Percentiles rank a stretch among this genome's conserved stretches.
phyloP scores from a whole-genome alignment of 2,329 filamentous ascomycete species.

The Epichloe sibirici region DNA sequence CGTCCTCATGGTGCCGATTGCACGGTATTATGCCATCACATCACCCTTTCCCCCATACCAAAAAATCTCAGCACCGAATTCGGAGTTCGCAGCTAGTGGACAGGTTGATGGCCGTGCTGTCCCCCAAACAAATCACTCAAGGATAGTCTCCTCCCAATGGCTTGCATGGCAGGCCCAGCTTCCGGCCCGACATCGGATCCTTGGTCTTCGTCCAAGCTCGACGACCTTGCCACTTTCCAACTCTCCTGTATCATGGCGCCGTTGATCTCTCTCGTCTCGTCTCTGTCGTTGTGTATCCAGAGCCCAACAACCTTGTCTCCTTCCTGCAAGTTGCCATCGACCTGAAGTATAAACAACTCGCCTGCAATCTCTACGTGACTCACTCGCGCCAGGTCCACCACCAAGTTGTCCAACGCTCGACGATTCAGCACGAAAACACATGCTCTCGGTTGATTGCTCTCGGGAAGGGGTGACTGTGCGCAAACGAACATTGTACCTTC shows the following conservation, averaged over 20 bases:
- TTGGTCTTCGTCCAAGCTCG: slow-evolving; percentile 16
- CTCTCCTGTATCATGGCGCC: slow-evolving; percentile 29
- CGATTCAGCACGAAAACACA: slow-evolving; percentile 66
- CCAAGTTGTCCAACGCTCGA: slow-evolving; percentile 57
- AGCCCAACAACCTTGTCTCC: slow-evolving; percentile 36
- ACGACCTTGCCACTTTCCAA: slow-evolving; percentile 26
- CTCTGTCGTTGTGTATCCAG: slow-evolving; percentile 41
- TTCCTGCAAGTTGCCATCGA: slow-evolving; percentile 22
- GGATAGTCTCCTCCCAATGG: slow-evolving; percentile 31
- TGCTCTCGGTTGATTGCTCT: slow-evolving; percentile 25
- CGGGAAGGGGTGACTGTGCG: slow-evolving; percentile 38
- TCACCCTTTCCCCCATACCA: background rate
- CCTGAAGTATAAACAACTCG: slow-evolving; percentile 39
- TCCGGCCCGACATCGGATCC: slow-evolving; percentile 19
- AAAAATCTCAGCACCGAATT: background rate
- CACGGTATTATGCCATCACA: background rate
- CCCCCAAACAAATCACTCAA: slow-evolving; percentile 33
- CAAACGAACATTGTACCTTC: slow-evolving; percentile 88
- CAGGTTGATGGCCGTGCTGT: slow-evolving; percentile 11
- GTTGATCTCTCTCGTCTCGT: slow-evolving; percentile 30
- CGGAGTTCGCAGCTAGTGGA: background rate
- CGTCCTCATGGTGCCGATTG: background rate
- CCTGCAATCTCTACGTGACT: slow-evolving; percentile 50
- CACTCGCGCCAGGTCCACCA: slow-evolving; percentile 49
- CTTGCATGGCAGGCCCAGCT: slow-evolving; percentile 30